phyloP scores from a whole-genome alignment of 805 yeast genomes.

The Pichia nanzhaoensis region DNA sequence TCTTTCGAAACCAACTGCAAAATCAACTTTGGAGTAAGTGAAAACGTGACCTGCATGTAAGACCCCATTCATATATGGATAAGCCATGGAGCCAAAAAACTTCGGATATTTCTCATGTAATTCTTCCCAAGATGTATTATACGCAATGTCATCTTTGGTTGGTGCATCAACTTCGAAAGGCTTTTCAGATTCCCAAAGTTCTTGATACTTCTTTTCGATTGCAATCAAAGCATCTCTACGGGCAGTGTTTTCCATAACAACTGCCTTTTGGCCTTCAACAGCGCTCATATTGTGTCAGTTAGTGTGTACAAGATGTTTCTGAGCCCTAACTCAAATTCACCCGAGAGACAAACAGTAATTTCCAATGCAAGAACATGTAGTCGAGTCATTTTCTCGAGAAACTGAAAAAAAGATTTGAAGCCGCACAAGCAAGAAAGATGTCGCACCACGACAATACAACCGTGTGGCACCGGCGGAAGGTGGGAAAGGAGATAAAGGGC shows the following conservation, averaged over 20 bases:
- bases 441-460: too few species aligned
- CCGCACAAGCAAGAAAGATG: too few species aligned
- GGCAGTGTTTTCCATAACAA: constrained; percentile 54
- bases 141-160: constrained; percentile 53
- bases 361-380: too few species aligned
- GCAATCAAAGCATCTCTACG: constrained; percentile 92
- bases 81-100: constrained; percentile 90
- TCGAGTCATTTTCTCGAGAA: too few species aligned
- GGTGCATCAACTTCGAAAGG: constrained; percentile 89
- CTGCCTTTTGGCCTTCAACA: constrained; percentile 27
- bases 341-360: too few species aligned
- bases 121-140: constrained; percentile 53
- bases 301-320: background rate
- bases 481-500: too few species aligned
- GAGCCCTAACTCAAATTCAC: too few species aligned
- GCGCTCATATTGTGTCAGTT: constrained; percentile 4
- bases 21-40: constrained; percentile 91
- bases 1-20: constrained; percentile 87
- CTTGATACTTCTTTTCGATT: constrained; percentile 83
- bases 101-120: constrained; percentile 78
- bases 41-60: constrained; percentile 97
- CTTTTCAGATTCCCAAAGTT: constrained; percentile 80
- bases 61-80: constrained; percentile 98
- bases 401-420: too few species aligned
- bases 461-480: too few species aligned